Percentiles rank a stretch among this genome's conserved stretches.
These are phyloP conservation scores for Grifola frondosa DNA, from an alignment of 1,284 basidiomycete species.

Conservation along the genomic window DNA sequence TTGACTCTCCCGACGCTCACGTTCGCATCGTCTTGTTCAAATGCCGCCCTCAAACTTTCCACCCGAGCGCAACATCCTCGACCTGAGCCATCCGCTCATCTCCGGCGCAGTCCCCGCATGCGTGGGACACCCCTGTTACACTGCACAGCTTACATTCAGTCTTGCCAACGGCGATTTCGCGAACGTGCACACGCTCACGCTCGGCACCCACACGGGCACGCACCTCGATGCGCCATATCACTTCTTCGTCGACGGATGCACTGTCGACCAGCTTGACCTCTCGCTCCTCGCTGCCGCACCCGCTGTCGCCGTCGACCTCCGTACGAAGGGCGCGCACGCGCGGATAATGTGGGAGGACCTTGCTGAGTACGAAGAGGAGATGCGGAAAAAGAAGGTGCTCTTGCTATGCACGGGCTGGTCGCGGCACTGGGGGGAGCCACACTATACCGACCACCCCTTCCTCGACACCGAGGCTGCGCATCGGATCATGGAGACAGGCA, in stretches of 20 bases:
- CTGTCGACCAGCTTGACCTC: constrained; percentile 53
- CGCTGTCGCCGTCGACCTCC: constrained; percentile 44
- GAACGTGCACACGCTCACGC: constrained; percentile 45
- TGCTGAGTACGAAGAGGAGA: constrained; percentile 15
- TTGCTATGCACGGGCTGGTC: constrained; percentile 68
- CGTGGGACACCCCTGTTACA: constrained; percentile 54
- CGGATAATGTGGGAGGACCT: constrained; percentile 24
- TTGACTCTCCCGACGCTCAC: too few relatives aligned
- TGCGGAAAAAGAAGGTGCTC: constrained; percentile 38
- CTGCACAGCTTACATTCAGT: constrained; percentile 25
- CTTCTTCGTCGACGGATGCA: constrained; percentile 51
- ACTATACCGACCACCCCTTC: constrained; percentile 64
- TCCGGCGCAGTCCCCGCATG: constrained; percentile 44
- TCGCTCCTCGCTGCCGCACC: constrained; percentile 51
- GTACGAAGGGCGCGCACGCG: constrained; percentile 14
- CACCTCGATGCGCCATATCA: constrained; percentile 74
- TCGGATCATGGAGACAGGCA: constrained; percentile 47
- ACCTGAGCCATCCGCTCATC: constrained; percentile 55
- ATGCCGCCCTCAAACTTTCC: background rate
- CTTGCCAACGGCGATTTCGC: constrained; percentile 40
- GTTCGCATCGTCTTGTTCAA: too few relatives aligned
- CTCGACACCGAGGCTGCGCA: constrained; percentile 51
- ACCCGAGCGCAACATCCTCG: constrained; percentile 31
- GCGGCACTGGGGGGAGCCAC: constrained; percentile 45
- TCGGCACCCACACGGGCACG: constrained; percentile 65